Base-by-base conservation (phyloP, 371 early-diverging fungal species). In the Pancytospora philotis region DNA sequence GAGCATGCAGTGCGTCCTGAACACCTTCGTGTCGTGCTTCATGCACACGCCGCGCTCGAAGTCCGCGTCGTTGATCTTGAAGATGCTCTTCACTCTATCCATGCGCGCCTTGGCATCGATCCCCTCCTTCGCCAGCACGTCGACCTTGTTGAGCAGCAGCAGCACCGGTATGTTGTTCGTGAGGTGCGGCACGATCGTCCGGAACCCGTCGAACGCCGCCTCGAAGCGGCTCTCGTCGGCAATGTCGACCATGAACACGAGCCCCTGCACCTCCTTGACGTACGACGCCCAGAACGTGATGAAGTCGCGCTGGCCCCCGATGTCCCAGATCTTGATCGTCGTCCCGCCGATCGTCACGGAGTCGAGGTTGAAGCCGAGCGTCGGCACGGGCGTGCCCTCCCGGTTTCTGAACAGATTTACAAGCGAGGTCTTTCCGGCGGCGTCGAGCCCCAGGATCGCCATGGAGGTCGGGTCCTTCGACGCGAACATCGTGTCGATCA, bases 221-320 rank as follows among this genome's bases (percentile, higher is more conserved):
- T 73, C 80, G 79, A 90, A 86, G 83, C 92, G 88, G 52, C 90
- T 88, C 65, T 85, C 86, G 82, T 93, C 92, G 76, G 88, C 88
- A 77, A 88, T 86, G 78, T 93, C 94, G 53, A 93, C 88, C 31
- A 93, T 90, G 78, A 89, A 93, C 73, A 93, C 89, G 66, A 93
- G 87, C 28, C 82, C 83, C 36, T 68, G 69, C n/a, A 76, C 63
- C 13, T 48, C 73, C 28, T 80, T 72, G 16, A 79, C 65, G 66
- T 83, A 84, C 30, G 78, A 72, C 10, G 64, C 45, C 83, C 84
- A 84, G 22, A 83, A 71, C 30, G 68, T 66, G 35, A 83, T 67
- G 45, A 84, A 82, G 30, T 70, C 75, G 13, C 76, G 76, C 75
- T 83, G 82, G 1, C 84, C 84, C 38, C 84, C 84, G n/a, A 83